Base-by-base conservation (phyloP, 108 stramenopile genomes). In the Bacterosira constricta region DNA sequence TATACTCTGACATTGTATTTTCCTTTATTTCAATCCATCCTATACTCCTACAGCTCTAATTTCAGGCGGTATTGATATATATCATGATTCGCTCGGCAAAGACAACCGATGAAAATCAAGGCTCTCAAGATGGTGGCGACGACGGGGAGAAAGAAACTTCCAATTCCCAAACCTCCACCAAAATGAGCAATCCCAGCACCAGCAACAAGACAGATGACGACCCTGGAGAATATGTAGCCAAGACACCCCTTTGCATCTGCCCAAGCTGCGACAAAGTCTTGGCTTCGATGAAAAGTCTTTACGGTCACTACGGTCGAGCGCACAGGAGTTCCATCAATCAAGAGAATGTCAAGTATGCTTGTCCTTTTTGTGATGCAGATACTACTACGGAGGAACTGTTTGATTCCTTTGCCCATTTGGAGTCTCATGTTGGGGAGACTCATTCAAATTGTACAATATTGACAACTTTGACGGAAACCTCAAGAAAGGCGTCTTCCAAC, bases 261-360 rank as follows among this genome's bases (percentile, higher is more conserved):
- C 47, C 47, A 25, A 49, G 47, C 23, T 49, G 47, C 12, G 47
- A 49, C 1, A 49, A 49, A 49, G 47, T 49, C 0, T 49, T 49
- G 26, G 1, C 47, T 25, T 49, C 47, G 47, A 49, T 49, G 18
- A 49, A 25, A 25, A 49, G 47, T 25, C 21, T 49, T 21, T 49
- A 11, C 12, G 47, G 47, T 49, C 47, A 49, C 26, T 49, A 25
- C 21, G 47, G 47, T 49, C 47, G 47, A 49, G 47, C 47, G 47
- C 47, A 49, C 47, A 21, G 18, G 47, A 49, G 23, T 6, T 21
- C 47, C 17, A 49, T 49, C 8, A 25, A 49, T 25, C 47, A 49
- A 25, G 47, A 49, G 23, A 49, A 0, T 21, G 26, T 49, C 23
- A 49, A 49, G 23, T 49, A 49, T 25, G 26, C 26, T 21, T 49